A percentile compares a stretch with the other conserved stretches of the same genome.
phyloP scores from a whole-genome alignment of 208 protist species.

The Tritrichomonas foetus region DNA sequence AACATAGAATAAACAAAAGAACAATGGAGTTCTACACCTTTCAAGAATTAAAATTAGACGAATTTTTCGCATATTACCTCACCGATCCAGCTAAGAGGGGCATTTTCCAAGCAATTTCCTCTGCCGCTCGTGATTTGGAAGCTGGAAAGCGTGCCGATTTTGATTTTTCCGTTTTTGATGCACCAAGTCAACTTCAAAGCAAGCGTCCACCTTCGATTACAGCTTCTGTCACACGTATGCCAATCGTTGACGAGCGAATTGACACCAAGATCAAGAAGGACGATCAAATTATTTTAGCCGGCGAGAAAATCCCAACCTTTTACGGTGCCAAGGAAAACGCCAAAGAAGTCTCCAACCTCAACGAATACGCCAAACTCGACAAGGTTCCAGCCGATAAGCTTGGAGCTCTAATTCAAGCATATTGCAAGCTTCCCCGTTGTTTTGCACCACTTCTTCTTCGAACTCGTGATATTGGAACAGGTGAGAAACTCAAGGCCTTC shows the following conservation, averaged over 20 bases:
- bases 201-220: neutral
- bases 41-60: neutral
- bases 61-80: neutral
- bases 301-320: conserved; percentile 23
- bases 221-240: neutral
- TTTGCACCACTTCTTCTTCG: neutral
- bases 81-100: neutral
- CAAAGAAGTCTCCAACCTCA: neutral
- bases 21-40: too few relatives aligned
- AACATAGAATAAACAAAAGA: too few relatives aligned
- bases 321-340: neutral
- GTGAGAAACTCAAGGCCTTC: neutral
- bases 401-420: neutral
- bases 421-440: conserved; percentile 16
- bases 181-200: too few relatives aligned
- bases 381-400: neutral
- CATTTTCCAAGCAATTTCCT: neutral
- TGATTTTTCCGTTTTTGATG: conserved; percentile 21
- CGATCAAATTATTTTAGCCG: too few relatives aligned
- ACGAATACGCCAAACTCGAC: neutral
- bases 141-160: neutral
- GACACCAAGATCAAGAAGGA: neutral
- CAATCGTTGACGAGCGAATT: too few relatives aligned
- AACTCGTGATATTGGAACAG: neutral
- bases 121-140: neutral